These are phyloP conservation scores for Pseudocercospora fijiensis DNA, from an alignment of 2,329 filamentous ascomycete genomes.

Conservation along the genomic window DNA sequence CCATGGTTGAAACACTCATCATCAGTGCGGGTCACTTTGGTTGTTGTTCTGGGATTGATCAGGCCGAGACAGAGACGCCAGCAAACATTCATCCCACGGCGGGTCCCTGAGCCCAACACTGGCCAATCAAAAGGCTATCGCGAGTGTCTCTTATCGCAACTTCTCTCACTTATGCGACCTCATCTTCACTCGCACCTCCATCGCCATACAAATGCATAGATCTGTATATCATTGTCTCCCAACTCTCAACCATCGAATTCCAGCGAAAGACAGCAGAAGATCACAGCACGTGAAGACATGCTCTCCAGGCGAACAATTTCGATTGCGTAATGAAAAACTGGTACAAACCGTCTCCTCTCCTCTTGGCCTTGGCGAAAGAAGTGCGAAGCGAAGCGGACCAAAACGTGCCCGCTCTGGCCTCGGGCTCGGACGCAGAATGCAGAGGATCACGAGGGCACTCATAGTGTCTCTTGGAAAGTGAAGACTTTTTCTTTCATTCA, in stretches of 20 bases:
- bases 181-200: neutral
- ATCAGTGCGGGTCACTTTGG: neutral
- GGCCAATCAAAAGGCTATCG: conserved; percentile 12
- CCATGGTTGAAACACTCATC: conserved; percentile 14
- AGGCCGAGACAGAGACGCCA: neutral
- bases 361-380: neutral
- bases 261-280: neutral
- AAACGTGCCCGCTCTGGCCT: neutral
- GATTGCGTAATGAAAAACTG: conserved; percentile 4
- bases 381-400: neutral
- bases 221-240: neutral
- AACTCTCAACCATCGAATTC: neutral
- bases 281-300: neutral
- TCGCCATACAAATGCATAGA: neutral
- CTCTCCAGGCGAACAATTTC: neutral
- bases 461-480: neutral
- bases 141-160: neutral
- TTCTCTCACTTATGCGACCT: neutral
- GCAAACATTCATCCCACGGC: conserved; percentile 3
- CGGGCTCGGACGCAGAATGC: neutral
- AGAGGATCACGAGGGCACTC: conserved; percentile 1
- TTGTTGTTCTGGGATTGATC: neutral
- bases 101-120: neutral
- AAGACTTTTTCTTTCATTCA: conserved; percentile 2
- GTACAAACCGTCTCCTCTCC: neutral